phyloP scores from a whole-genome alignment of 257 asterid species.

The Rehmannia glutinosa region DNA sequence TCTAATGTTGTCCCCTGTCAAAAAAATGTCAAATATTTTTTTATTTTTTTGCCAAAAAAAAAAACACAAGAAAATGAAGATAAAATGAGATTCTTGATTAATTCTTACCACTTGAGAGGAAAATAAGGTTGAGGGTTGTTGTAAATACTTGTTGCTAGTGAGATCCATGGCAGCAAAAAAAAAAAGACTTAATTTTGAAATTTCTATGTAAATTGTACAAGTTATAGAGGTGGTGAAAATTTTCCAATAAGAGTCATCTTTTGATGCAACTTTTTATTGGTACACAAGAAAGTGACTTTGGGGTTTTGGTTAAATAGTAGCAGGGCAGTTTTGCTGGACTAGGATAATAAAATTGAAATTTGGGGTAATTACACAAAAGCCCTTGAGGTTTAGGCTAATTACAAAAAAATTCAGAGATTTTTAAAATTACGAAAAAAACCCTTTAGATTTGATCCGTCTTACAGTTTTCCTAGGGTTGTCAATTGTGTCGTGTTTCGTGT shows the following conservation, averaged over 20 bases:
- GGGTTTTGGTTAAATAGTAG: conserved; percentile 10
- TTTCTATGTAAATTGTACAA: conserved; percentile 5
- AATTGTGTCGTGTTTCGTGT: too few species aligned
- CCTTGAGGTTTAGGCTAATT: too few species aligned
- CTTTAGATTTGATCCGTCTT: too few species aligned
- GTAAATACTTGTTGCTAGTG: conserved; percentile 36
- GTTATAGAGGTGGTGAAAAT: conserved; percentile 12
- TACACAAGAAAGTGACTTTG: conserved; percentile 24
- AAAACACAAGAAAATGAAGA: not conserved
- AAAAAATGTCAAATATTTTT: too few species aligned
- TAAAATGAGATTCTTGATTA: too few species aligned
- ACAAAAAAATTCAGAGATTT: too few species aligned
- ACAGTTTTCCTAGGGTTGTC: too few species aligned
- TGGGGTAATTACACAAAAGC: too few species aligned
- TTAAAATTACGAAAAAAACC: too few species aligned
- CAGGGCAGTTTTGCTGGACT: conserved; percentile 8
- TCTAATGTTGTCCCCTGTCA: conserved; percentile 48
- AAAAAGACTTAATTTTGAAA: too few species aligned
- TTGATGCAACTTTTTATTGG: conserved; percentile 16
- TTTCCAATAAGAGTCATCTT: conserved; percentile 10
- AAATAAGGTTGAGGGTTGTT: conserved; percentile 49
- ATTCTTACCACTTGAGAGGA: conserved; percentile 56
- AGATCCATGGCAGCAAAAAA: conserved; percentile 50
- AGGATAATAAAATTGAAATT: not conserved
- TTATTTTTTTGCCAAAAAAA: too few species aligned